Base-by-base conservation (phyloP, 805 yeast species). In the Candida methanosorbosa region DNA sequence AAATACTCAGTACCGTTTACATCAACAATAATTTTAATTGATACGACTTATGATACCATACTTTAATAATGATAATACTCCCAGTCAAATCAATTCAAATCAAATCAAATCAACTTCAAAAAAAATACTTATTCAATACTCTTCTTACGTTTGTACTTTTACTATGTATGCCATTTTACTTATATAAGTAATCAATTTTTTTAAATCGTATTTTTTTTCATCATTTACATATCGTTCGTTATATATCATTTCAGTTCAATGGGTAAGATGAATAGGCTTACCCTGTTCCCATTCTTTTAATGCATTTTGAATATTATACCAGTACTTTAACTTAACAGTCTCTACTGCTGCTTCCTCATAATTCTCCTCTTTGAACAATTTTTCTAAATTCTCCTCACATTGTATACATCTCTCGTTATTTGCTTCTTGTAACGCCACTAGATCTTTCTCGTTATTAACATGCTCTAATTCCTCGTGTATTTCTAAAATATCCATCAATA, bases 391-490 rank as follows among this genome's bases (percentile, higher is more conserved):
- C 2, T 46, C 39, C 38, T 72, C 78, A 3, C 75, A 54, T 1
- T 55, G 56, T 2, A 54, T 46, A 19, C 86, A 72, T 25, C 88
- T 65, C 15, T 42, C 52, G 23, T 75, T 68, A 45, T 86, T 87
- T 37, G 75, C 81, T 9, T 42, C 48, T 21, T 68, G 64, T 27
- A 86, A 49, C 0, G 46, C 55, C 2, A 57, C 68, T 22, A 84
- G 63, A 32, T 84, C 95, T 3, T 65, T 59, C 33, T 74, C 81
- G 34, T 57, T 59, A 2, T 63, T 60, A 5, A 85, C 78, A 43
- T 75, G 75, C 40, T 84, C 94, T 38, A 88, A 61, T 28, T 74
- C 71, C 56, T 90, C 98, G 52, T 88, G 92, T 4, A 85, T 75
- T 43, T 86, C 94, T 58, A 90, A 63, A 17, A 90, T 81, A 29